A percentile compares a stretch with the other conserved stretches of the same genome.
Evolutionary conservation across 495 filamentous ascomycete species (phyloP).

Genomic region (Penicillium taxi): DNA sequence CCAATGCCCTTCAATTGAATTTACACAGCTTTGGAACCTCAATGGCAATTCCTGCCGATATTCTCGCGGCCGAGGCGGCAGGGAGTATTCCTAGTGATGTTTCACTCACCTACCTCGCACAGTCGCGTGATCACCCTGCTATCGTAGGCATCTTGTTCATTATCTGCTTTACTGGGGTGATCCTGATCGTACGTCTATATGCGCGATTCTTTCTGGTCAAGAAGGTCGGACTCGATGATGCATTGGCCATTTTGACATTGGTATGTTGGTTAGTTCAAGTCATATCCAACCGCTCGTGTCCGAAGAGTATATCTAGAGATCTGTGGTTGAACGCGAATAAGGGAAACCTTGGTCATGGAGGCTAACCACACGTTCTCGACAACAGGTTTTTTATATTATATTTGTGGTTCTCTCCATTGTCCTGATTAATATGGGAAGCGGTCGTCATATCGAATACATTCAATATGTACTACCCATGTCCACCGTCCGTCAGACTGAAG

Average conservation of each 20-base stretch:
- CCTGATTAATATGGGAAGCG: conserved; percentile 38
- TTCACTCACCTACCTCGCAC: conserved; percentile 29
- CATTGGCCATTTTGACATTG: conserved; percentile 27
- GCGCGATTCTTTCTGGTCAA: conserved; percentile 29
- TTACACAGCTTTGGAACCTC: too few relatives aligned
- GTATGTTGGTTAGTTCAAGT: conserved; percentile 18
- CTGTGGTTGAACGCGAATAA: too few relatives aligned
- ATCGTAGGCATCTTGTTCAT: conserved; percentile 35
- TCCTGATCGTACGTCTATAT: conserved; percentile 27
- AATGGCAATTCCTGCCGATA: conserved; percentile 26
- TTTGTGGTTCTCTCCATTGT: conserved; percentile 33
- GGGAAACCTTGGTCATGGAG: neutral
- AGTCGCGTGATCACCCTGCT: conserved; percentile 31
- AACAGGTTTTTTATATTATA: conserved; percentile 24
- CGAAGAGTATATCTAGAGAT: too few relatives aligned
- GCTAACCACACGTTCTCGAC: neutral
- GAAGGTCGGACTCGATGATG: conserved; percentile 29
- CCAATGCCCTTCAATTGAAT: conserved; percentile 10
- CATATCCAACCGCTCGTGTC: too few relatives aligned
- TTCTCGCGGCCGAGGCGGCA: conserved; percentile 21
- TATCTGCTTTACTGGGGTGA: conserved; percentile 21
- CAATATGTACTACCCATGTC: conserved; percentile 33
- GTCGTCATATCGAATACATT: conserved; percentile 41
- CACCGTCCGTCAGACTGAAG: conserved; percentile 30
- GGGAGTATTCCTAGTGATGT: conserved; percentile 27